Percentiles rank a stretch among this genome's conserved stretches.
Conservation (phyloP, 192 early-diverging fungal genomes). For the Entomortierella beljakovae region DNA sequence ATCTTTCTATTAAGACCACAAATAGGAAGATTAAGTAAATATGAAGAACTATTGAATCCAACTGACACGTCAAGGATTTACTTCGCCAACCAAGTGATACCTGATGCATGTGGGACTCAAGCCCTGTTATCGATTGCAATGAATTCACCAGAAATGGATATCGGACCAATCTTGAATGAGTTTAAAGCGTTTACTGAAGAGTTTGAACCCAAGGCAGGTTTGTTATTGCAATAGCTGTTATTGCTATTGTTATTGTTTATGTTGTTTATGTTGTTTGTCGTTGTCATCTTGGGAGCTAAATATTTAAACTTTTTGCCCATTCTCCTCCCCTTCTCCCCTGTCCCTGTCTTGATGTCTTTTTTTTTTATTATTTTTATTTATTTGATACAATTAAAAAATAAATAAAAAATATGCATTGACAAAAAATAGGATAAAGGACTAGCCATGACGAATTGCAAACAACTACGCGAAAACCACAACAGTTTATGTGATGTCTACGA, state of each 20-base stretch:
- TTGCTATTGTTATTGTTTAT: too few species aligned
- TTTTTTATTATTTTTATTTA: neutral
- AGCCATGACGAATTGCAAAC: slow-evolving; percentile 9
- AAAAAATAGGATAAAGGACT: slow-evolving; percentile 7
- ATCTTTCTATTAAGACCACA: slow-evolving; percentile 6
- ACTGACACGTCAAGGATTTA: neutral
- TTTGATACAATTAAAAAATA: neutral
- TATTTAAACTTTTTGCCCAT: too few species aligned
- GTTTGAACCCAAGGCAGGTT: slow-evolving; percentile 2
- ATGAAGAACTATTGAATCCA: neutral
- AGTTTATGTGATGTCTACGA: neutral
- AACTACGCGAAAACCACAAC: slow-evolving; percentile 12
- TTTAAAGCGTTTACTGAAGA: slow-evolving; percentile 8
- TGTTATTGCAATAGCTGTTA: neutral
- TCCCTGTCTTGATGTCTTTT: too few species aligned
- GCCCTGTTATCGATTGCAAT: slow-evolving; percentile 9
- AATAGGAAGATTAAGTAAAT: neutral
- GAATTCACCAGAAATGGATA: slow-evolving; percentile 6
- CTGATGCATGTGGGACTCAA: slow-evolving; percentile 23
- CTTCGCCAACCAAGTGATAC: slow-evolving; percentile 22
- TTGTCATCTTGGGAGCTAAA: too few species aligned
- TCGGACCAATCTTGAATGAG: neutral
- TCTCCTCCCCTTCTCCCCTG: too few species aligned
- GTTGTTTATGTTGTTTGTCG: too few species aligned
- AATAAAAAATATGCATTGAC: neutral